Evolutionary conservation across 169 alveolate species (phyloP), one percentile per base, ranked within the genome.

Genomic region (Babesia bigemina): DNA sequence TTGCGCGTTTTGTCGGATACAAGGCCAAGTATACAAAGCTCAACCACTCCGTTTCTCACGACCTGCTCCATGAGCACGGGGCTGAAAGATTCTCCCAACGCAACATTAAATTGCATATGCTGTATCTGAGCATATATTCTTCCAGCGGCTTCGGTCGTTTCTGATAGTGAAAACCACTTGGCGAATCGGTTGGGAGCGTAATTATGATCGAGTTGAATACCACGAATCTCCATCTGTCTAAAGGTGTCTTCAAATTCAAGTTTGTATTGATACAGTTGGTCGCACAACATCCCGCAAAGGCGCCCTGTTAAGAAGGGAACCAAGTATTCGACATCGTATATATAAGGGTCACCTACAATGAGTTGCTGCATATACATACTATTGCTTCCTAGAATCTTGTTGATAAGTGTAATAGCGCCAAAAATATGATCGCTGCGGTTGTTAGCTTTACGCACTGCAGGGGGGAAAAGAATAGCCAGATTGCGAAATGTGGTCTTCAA

Each of bases 231-330:
- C 44, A 67, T 13, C 7, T n/a, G 19, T 24, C 42, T 16, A 10
- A 71, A 71, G n/a, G 28, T 24, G 21, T 16, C 63, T 8, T 71
- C 71, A n/a, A 71, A 47, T 14, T 71, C 72, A 11, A 47, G 62
- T 44, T 58, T 71, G 63, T 60, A 71, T 24, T 29, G 50, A 22
- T 42, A 60, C 8, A 71, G 60, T 19, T 71, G 81, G 61, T 61
- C 57, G 36, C 59, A 7, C n/a, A 71, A 62, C 70, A 71, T 47
- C 63, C 42, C 50, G 42, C 81, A 71, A 4, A 71, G 71, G 10
- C 81, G 56, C 21, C 81, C 71, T 11, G 60, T 28, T 22, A 71
- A 45, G 45, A 42, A 71, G 0, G 81, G 81, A 19, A 71, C 57
- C 73, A 71, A 47, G 45, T 71, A 71, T 9, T 33, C 56, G 22